A percentile compares a stretch with the other conserved stretches of the same genome.
Evolutionary conservation across 306 rosid species (phyloP).

Genomic region (Cucurbita maxima): DNA sequence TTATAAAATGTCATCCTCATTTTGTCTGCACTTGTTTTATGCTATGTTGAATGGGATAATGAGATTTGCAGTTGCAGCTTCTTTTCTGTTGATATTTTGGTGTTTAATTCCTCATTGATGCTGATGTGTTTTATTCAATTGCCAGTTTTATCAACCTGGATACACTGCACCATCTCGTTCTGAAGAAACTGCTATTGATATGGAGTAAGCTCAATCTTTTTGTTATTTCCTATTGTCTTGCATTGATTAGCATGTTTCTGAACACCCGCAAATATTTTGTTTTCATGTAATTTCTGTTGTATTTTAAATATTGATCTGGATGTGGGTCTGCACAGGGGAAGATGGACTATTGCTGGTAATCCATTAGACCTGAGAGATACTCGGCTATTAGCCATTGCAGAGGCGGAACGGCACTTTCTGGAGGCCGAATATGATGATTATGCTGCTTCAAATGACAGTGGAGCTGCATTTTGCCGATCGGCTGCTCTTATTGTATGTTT

Average conservation of each 20-base stretch:
- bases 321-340: slow-evolving; percentile 26
- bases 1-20: background rate
- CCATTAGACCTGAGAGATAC: slow-evolving; percentile 41
- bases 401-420: slow-evolving; percentile 36
- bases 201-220: slow-evolving; percentile 26
- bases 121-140: background rate
- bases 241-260: background rate
- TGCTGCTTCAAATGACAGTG: slow-evolving; percentile 21
- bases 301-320: background rate
- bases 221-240: background rate
- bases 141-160: slow-evolving; percentile 34
- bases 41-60: background rate
- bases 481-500: slow-evolving; percentile 40
- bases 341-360: slow-evolving; percentile 33
- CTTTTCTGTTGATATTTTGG: background rate
- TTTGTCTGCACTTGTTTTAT: background rate
- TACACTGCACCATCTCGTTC: slow-evolving; percentile 32
- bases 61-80: background rate
- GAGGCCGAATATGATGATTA: slow-evolving; percentile 45
- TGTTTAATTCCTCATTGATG: background rate
- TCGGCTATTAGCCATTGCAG: slow-evolving; percentile 41
- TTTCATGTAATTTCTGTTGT: background rate
- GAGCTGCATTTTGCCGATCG: slow-evolving; percentile 42
- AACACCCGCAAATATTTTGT: background rate
- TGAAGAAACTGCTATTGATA: slow-evolving; percentile 30